Percentiles rank a stretch among this genome's conserved stretches.
Evolutionary conservation across 352 stramenopile species (phyloP).

Genomic region (Phytophthora citrophthora): DNA sequence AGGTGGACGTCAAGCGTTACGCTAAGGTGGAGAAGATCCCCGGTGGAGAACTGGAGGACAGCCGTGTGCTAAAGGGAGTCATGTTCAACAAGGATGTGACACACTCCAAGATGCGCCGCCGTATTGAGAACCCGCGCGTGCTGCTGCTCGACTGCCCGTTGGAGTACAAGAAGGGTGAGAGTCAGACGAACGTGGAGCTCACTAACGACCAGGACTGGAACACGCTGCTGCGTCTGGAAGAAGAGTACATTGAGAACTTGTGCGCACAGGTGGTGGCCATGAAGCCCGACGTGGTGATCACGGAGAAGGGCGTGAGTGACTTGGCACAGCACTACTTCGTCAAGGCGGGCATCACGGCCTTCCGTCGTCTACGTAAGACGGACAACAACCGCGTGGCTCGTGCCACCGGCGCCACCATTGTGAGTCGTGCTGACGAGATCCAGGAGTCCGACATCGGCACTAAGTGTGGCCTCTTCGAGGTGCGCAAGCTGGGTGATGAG

Average conservation of each 20-base stretch:
- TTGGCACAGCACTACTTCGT: slow-evolving; percentile 99
- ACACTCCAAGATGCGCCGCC: slow-evolving; percentile 98
- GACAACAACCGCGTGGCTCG: slow-evolving; percentile 99
- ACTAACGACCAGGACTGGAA: slow-evolving; percentile 99
- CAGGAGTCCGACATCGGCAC: slow-evolving; percentile 99
- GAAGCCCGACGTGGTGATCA: slow-evolving; percentile 99
- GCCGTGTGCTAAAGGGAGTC: slow-evolving; percentile 96
- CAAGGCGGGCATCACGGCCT: slow-evolving; percentile 99
- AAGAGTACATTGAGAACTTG: slow-evolving; percentile 99
- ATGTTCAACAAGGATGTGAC: slow-evolving; percentile 99
- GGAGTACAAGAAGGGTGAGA: slow-evolving; percentile 99
- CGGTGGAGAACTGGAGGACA: slow-evolving; percentile 96
- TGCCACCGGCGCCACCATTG: slow-evolving; percentile 97
- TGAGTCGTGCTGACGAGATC: slow-evolving; percentile 98
- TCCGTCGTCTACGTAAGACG: slow-evolving; percentile 98
- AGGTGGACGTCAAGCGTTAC: slow-evolving; percentile 99
- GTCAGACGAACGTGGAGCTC: slow-evolving; percentile 98
- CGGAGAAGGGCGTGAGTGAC: slow-evolving; percentile 99
- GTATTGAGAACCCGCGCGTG: slow-evolving; percentile 98
- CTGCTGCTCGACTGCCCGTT: slow-evolving; percentile 98
- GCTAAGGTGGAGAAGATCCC: slow-evolving; percentile 99
- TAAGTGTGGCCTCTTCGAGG: slow-evolving; percentile 98
- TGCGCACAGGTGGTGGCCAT: slow-evolving; percentile 98
- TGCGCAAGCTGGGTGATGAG: slow-evolving; percentile 91
- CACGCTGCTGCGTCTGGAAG: slow-evolving; percentile 97